These are phyloP conservation scores for Fragaria ananassa DNA, from an alignment of 306 rosid genomes.

Conservation along the genomic window DNA sequence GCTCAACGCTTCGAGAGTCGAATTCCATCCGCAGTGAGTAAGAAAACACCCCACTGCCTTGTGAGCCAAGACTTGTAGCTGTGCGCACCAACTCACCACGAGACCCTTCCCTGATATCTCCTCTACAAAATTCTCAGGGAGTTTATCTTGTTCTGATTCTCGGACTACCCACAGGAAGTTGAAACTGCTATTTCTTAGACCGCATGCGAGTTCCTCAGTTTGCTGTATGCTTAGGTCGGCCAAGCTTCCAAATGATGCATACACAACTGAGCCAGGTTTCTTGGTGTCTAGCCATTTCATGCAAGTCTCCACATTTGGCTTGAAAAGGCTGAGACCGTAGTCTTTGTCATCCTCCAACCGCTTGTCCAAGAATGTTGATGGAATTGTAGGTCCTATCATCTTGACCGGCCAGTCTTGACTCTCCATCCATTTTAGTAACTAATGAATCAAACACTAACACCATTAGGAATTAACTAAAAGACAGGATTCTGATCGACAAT, in stretches of 20 bases:
- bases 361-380: conserved; percentile 16
- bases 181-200: not conserved
- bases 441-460: not conserved
- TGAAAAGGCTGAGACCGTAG: conserved; percentile 11
- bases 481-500: not conserved
- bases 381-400: conserved; percentile 24
- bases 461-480: not conserved
- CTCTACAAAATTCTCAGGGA: conserved; percentile 6
- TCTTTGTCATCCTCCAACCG: conserved; percentile 13
- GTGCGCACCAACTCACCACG: conserved; percentile 8
- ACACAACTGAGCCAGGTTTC: conserved; percentile 12
- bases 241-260: conserved; percentile 24
- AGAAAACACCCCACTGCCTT: not conserved
- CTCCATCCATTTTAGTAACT: conserved; percentile 19
- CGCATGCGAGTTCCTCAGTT: conserved; percentile 21
- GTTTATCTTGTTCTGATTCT: conserved; percentile 6
- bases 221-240: conserved; percentile 1
- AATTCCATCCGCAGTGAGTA: conserved; percentile 4
- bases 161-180: conserved; percentile 17
- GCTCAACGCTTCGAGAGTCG: conserved; percentile 3
- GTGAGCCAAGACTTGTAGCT: conserved; percentile 12
- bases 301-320: not conserved
- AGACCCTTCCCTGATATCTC: conserved; percentile 10
- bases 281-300: conserved; percentile 7
- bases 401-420: conserved; percentile 6